These are phyloP conservation scores for Sporothrix pseudoabietina DNA, from an alignment of 2,329 filamentous ascomycete species.

Conservation along the genomic window DNA sequence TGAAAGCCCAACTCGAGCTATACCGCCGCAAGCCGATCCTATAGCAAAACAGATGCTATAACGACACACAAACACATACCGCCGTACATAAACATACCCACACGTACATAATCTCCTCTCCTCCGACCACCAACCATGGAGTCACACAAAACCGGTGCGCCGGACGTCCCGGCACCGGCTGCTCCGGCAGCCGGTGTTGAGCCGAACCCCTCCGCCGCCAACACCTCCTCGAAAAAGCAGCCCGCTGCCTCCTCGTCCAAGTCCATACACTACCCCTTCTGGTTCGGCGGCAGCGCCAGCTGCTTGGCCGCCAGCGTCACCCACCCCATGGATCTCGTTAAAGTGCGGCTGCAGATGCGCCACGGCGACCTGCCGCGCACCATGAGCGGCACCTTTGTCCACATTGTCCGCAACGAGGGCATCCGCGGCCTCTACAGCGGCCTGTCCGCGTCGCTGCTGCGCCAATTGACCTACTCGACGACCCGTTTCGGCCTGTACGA, in stretches of 20 bases:
- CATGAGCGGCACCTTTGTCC: slow-evolving; percentile 82
- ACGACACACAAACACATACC: not conserved
- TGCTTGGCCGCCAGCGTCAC: slow-evolving; percentile 90
- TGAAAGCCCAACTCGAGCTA: not conserved
- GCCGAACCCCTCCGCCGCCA: slow-evolving; percentile 31
- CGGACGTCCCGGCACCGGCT: slow-evolving; percentile 32
- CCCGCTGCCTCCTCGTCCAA: slow-evolving; percentile 30
- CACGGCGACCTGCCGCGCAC: slow-evolving; percentile 71
- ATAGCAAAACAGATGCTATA: not conserved
- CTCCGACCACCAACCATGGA: slow-evolving; percentile 24
- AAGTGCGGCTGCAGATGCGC: slow-evolving; percentile 89
- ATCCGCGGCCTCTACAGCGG: slow-evolving; percentile 83
- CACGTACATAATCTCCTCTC: not conserved
- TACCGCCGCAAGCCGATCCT: not conserved
- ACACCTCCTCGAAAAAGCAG: slow-evolving; percentile 7
- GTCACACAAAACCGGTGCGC: slow-evolving; percentile 32
- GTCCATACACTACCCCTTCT: slow-evolving; percentile 71
- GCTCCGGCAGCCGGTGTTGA: slow-evolving; percentile 33
- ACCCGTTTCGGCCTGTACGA: slow-evolving; percentile 97
- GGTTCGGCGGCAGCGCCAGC: slow-evolving; percentile 95
- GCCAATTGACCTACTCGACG: slow-evolving; percentile 94
- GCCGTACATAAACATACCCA: not conserved
- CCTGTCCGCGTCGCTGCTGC: slow-evolving; percentile 87
- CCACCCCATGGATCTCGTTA: slow-evolving; percentile 79
- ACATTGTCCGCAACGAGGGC: slow-evolving; percentile 77